A percentile compares a stretch with the other conserved stretches of the same genome.
Evolutionary conservation across 371 early-diverging fungal species (phyloP).

Genomic region (Rhizopus microsporus): DNA sequence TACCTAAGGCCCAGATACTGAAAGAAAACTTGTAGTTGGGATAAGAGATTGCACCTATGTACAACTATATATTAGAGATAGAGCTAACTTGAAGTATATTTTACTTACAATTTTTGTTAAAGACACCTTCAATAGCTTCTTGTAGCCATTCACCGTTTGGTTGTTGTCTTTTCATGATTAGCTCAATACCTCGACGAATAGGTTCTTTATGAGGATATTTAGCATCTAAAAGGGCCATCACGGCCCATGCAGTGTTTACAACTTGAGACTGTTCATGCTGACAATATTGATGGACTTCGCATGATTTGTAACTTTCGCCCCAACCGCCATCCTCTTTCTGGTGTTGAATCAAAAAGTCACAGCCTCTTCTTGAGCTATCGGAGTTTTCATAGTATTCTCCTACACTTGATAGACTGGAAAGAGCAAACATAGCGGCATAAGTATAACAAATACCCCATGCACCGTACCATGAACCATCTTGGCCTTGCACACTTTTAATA

Average conservation of each 20-base stretch:
- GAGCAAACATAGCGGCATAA: constrained; percentile 94
- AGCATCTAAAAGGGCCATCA: constrained; percentile 88
- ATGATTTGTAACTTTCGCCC: constrained; percentile 95
- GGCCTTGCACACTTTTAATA: constrained; percentile 71
- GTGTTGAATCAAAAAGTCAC: constrained; percentile 85
- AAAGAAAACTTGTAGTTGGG: constrained; percentile 96
- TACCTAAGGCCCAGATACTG: constrained; percentile 94
- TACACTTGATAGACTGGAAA: constrained; percentile 84
- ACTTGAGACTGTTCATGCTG: constrained; percentile 81
- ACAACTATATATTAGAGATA: constrained; percentile 13
- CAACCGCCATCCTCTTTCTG: constrained; percentile 95
- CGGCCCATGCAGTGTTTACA: constrained; percentile 89
- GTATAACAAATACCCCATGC: constrained; percentile 98
- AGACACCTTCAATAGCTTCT: constrained; percentile 96
- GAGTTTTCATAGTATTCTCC: constrained; percentile 80
- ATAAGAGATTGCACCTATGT: constrained; percentile 79
- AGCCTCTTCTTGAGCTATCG: constrained; percentile 53
- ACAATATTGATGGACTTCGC: constrained; percentile 69
- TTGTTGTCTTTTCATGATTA: constrained; percentile 87
- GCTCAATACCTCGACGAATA: constrained; percentile 76
- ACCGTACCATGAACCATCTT: constrained; percentile 95
- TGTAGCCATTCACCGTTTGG: constrained; percentile 94
- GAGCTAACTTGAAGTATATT: neutral
- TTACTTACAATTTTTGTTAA: constrained; percentile 84
- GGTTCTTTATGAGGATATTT: constrained; percentile 77